Evolutionary conservation across 2,329 filamentous ascomycete genomes (phyloP).

Genomic region (Aureobasidium pullulans): DNA sequence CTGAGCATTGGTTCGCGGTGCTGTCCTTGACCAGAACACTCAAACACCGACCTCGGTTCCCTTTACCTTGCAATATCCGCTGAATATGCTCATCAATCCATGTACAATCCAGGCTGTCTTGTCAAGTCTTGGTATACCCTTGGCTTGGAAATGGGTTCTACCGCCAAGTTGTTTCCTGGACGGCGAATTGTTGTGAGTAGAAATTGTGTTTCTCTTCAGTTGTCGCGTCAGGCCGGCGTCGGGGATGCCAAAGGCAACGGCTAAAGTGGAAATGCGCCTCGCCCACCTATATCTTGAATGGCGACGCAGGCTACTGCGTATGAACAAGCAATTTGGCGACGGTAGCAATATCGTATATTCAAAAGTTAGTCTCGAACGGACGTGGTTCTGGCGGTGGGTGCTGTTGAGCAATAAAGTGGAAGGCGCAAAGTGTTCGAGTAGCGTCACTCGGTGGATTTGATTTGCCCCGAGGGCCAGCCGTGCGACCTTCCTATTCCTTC

Average conservation of each 20-base stretch:
- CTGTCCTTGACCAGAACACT: not conserved
- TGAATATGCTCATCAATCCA: no score
- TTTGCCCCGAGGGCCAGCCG: not conserved
- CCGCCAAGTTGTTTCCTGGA: not conserved
- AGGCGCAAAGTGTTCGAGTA: not conserved
- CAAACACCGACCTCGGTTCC: no score
- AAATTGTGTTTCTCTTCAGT: not conserved
- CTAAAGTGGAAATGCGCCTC: not conserved
- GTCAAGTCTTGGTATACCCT: not conserved
- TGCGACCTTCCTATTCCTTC: not conserved
- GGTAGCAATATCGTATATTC: not conserved
- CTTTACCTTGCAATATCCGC: not conserved
- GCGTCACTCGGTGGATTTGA: conserved; percentile 1
- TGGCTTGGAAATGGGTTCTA: not conserved
- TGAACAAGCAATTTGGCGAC: not conserved
- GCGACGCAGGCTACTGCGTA: no score
- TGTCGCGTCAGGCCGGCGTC: not conserved
- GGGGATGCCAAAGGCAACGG: not conserved
- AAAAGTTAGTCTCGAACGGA: not conserved
- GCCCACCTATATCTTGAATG: not conserved
- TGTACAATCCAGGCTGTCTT: no score
- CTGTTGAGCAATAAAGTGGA: not conserved
- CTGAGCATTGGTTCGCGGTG: no score
- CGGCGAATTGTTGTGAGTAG: not conserved
- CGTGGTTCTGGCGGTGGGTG: not conserved